phyloP scores from a whole-genome alignment of 202 grass and related monocot genomes.

The Schoenoplectus tabernaemontani region DNA sequence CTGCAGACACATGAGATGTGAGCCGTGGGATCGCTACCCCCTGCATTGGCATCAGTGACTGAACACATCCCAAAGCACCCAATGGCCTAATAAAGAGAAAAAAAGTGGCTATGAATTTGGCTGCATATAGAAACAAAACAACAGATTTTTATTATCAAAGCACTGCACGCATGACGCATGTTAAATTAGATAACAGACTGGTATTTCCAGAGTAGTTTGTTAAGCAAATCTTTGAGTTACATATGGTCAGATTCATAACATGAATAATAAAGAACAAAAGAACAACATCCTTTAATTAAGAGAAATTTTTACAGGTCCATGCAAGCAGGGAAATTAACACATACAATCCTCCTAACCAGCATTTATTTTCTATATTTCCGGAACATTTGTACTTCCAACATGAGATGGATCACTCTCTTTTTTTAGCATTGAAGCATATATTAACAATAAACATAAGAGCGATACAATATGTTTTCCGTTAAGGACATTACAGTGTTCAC shows the following conservation, averaged over 20 bases:
- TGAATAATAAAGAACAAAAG: not conserved
- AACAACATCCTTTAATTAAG: no score
- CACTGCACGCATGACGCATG: not conserved
- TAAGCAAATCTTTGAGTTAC: not conserved
- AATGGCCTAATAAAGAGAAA: constrained; percentile 42
- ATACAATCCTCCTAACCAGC: not conserved
- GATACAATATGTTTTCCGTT: not conserved
- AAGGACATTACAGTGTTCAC: not conserved
- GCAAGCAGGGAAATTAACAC: not conserved
- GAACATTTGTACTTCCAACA: not conserved
- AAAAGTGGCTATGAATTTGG: not conserved
- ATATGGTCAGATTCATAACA: not conserved
- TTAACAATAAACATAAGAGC: not conserved
- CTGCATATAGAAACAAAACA: not conserved
- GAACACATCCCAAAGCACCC: constrained; percentile 49
- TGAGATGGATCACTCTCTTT: not conserved
- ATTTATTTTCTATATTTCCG: not conserved
- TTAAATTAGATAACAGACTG: not conserved
- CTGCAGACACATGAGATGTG: constrained; percentile 69
- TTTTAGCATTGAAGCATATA: not conserved
- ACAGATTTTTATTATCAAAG: not conserved
- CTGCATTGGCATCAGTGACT: constrained; percentile 47
- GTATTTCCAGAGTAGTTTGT: not conserved
- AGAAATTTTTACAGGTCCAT: not conserved
- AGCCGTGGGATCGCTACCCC: constrained; percentile 41